phyloP scores from a whole-genome alignment of 768 basidiomycete species.

The Podaxis sp. region DNA sequence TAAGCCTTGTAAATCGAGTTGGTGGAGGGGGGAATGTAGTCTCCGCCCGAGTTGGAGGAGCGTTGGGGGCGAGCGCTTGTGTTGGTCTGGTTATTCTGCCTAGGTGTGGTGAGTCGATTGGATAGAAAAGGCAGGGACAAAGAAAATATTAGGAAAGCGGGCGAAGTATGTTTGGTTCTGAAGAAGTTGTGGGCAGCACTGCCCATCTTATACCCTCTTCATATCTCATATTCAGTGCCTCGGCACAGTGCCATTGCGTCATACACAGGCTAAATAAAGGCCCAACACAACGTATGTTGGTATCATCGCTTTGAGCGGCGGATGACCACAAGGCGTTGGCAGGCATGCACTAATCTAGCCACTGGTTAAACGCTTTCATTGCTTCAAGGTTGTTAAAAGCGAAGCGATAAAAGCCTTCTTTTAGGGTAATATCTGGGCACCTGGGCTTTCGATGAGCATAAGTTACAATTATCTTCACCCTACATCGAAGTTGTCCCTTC shows the following conservation, averaged over 20 bases:
- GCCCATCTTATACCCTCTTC: neutral
- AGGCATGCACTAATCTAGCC: neutral
- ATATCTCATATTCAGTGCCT: neutral
- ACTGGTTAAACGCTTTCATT: too few species aligned
- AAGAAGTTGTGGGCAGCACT: neutral
- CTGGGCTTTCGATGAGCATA: too few species aligned
- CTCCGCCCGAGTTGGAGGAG: neutral
- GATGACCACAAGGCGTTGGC: neutral
- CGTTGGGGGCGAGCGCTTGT: neutral
- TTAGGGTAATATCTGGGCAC: too few species aligned
- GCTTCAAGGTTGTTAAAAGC: too few species aligned
- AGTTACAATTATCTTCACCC: too few species aligned
- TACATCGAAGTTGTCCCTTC: too few species aligned
- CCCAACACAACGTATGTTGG: neutral
- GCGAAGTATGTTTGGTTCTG: neutral
- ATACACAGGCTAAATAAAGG: neutral
- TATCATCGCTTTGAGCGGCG: neutral
- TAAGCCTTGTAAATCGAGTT: slow-evolving; percentile 1
- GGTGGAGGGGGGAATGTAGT: slow-evolving; percentile 1
- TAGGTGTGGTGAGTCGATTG: neutral
- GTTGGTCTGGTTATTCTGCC: neutral
- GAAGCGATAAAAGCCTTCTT: too few species aligned
- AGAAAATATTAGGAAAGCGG: neutral
- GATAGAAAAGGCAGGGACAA: neutral
- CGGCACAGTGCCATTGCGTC: neutral